Evolutionary conservation across 768 basidiomycete genomes (phyloP).

Genomic region (Lactarius pseudohatsudake): DNA sequence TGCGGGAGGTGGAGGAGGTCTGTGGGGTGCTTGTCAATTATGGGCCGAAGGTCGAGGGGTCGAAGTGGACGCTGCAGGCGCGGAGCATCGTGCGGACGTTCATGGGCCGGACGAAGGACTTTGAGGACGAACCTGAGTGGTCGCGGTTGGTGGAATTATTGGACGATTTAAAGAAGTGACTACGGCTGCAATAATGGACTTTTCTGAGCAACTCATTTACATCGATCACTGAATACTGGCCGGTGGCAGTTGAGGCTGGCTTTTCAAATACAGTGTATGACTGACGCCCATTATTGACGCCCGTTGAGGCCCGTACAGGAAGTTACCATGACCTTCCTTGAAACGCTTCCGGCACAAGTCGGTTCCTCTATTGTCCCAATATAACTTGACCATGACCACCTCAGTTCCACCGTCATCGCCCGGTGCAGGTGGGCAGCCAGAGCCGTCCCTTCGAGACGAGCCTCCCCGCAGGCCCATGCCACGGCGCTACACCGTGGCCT

Average conservation of each 20-base stretch:
- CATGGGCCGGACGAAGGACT: slow-evolving; percentile 79
- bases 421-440: not conserved
- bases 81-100: slow-evolving; percentile 87
- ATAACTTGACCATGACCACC: slow-evolving; percentile 8
- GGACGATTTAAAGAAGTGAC: slow-evolving; percentile 57
- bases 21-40: slow-evolving; percentile 82
- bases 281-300: not conserved
- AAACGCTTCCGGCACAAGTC: not conserved
- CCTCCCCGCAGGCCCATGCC: slow-evolving; percentile 47
- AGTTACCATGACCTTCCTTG: not conserved
- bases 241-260: not conserved
- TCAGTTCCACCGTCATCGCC: not conserved
- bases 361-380: too few species aligned
- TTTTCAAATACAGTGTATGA: not conserved
- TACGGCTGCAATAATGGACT: too few species aligned
- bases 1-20: slow-evolving; percentile 77
- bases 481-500: slow-evolving; percentile 54
- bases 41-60: slow-evolving; percentile 61
- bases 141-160: slow-evolving; percentile 59
- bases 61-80: slow-evolving; percentile 84
- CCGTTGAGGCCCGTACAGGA: not conserved
- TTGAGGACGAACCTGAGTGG: slow-evolving; percentile 91
- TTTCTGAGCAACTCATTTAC: slow-evolving; percentile 4
- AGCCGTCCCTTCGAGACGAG: not conserved
- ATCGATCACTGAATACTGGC: not conserved